Conservation (phyloP, 148 eudicot genomes). For the Pharnaceum exiguum region DNA sequence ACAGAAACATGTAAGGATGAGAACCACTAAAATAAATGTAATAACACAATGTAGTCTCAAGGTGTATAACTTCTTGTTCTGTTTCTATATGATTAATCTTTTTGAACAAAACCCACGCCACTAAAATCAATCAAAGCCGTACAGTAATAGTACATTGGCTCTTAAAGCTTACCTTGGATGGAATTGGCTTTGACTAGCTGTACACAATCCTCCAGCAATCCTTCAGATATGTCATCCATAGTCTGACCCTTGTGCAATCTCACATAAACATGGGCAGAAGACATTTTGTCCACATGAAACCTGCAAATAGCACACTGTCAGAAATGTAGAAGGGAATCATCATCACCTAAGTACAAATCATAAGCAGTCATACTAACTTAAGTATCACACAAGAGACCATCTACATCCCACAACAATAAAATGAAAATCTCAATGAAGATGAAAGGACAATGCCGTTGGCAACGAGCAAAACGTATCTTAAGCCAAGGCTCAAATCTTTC, state of each 20-base stretch:
- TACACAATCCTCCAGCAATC: slow-evolving; percentile 84
- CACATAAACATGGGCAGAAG: slow-evolving; percentile 97
- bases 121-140: too few species aligned
- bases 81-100: background rate
- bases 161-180: slow-evolving; percentile 55
- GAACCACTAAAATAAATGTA: background rate
- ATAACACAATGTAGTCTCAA: background rate
- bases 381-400: too few species aligned
- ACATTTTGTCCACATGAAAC: slow-evolving; percentile 99
- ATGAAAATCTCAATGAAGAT: too few species aligned
- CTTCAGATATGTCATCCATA: slow-evolving; percentile 92
- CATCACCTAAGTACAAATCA: background rate
- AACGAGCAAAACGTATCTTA: too few species aligned
- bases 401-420: too few species aligned
- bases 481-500: too few species aligned
- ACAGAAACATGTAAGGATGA: too few species aligned
- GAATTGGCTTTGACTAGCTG: slow-evolving; percentile 96
- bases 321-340: background rate
- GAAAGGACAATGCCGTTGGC: too few species aligned
- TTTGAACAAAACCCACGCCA: too few species aligned
- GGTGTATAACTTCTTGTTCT: background rate
- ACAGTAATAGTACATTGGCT: too few species aligned
- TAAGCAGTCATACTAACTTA: too few species aligned
- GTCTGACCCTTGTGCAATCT: slow-evolving; percentile 88
- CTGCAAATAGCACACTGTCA: slow-evolving; percentile 33